Evolutionary conservation across 1,139 yeast species (phyloP).

Genomic region (Pichia sp.): DNA sequence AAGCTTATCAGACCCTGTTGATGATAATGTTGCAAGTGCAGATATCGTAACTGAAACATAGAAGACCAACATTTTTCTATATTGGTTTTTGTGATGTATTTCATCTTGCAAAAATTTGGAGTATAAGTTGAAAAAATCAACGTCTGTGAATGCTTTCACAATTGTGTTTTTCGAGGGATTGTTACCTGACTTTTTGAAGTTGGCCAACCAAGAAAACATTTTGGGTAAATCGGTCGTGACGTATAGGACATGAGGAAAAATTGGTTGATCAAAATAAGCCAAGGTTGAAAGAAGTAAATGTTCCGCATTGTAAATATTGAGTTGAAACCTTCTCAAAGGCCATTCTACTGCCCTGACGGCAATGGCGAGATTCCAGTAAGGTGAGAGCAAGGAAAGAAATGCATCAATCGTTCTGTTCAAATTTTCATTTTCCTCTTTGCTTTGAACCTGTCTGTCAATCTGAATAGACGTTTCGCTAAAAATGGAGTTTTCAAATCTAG

Average conservation of each 20-base stretch:
- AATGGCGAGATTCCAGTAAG: conserved; percentile 68
- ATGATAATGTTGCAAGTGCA: conserved; percentile 46
- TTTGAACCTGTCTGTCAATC: conserved; percentile 76
- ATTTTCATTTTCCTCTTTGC: conserved; percentile 69
- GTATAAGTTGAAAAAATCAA: conserved; percentile 63
- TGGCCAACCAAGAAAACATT: conserved; percentile 66
- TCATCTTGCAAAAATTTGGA: conserved; percentile 55
- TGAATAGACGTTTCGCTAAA: conserved; percentile 77
- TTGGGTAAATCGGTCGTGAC: conserved; percentile 68
- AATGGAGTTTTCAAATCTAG: conserved; percentile 62
- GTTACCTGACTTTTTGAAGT: conserved; percentile 52
- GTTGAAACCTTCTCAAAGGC: conserved; percentile 88
- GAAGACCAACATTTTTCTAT: conserved; percentile 71
- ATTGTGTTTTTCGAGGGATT: conserved; percentile 68
- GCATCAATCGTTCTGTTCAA: conserved; percentile 71
- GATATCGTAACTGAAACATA: conserved; percentile 75
- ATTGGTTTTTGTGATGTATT: conserved; percentile 53
- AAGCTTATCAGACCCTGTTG: conserved; percentile 39
- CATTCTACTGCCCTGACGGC: conserved; percentile 86
- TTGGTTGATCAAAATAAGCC: conserved; percentile 71
- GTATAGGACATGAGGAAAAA: conserved; percentile 71
- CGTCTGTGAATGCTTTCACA: conserved; percentile 69
- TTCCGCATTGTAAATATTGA: conserved; percentile 79
- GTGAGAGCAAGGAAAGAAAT: conserved; percentile 71
- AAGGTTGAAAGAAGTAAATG: conserved; percentile 62